A percentile compares a stretch with the other conserved stretches of the same genome.
phyloP scores from a whole-genome alignment of 164 flowering plant species.

The Cinnamomum chago region DNA sequence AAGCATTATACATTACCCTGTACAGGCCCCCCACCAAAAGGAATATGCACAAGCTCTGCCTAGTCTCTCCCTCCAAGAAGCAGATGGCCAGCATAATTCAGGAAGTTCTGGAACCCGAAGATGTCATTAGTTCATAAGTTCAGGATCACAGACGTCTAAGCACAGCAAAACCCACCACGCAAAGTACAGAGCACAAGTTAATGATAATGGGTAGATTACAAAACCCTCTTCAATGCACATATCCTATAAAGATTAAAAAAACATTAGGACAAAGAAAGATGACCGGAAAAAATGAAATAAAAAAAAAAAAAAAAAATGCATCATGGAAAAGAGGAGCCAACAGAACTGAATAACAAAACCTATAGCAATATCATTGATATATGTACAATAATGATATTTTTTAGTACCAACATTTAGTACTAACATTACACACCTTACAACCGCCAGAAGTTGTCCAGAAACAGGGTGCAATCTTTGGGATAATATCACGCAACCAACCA shows the following conservation, averaged over 20 bases:
- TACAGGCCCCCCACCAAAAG: background rate
- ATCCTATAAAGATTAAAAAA: background rate
- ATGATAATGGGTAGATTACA: background rate
- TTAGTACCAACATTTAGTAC: background rate
- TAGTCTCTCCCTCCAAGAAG: background rate
- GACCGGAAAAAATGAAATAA: background rate
- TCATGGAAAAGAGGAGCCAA: background rate
- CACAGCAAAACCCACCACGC: too few species aligned
- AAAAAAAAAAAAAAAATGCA: too few species aligned
- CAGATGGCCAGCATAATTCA: background rate
- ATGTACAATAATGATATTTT: background rate
- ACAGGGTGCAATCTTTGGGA: slow-evolving; percentile 3
- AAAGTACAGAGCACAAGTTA: too few species aligned
- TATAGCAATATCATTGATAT: background rate
- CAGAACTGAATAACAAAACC: background rate
- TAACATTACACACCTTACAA: slow-evolving; percentile 7
- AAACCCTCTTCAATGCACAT: background rate
- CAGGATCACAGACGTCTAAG: background rate
- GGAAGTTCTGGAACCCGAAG: background rate
- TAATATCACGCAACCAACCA: background rate
- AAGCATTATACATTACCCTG: too few species aligned
- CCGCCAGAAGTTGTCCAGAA: slow-evolving; percentile 1
- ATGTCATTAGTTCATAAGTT: too few species aligned
- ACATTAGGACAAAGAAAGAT: background rate
- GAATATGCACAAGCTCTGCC: background rate